Evolutionary conservation across 768 basidiomycete genomes (phyloP), one percentile per base, ranked within the genome.

Genomic region (Pisolithus sp.): DNA sequence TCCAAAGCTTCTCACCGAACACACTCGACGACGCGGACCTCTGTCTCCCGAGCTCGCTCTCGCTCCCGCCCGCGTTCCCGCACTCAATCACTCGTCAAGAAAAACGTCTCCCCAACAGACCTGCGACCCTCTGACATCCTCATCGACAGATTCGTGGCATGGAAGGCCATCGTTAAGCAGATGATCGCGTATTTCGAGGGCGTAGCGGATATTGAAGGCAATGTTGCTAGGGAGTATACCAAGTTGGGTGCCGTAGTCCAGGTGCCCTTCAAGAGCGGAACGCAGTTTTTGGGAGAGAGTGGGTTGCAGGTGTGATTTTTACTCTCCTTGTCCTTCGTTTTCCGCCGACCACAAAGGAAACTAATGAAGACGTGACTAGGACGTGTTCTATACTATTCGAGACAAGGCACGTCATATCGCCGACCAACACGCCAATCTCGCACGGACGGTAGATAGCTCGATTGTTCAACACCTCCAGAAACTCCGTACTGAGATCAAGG

Each of bases 401-500:
- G 93, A 97, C 77, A 93, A 92, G 70, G 93, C 93, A 0, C 86
- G 94, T 46, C 70, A 78, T 51, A 91, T 97, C 57, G 93, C 96
- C 0, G 96, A 98, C 71, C 91, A 95, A 50, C 94, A 98, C 62
- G 92, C 94, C 10, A 95, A 93, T 63, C 81, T 99, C 8, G 95
- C 94, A 2, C 83, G 93, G 30, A 98, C 96, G 6, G 88, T 99
- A 63, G 94, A 99, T 59, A 88, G 86, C 30, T 95, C 93, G 5
- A 97, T 98, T 62, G 95, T 99, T 2, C 93, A 97, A 67, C 96
- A 98, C 66, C 79, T 99, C 8, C 88, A 96, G 70, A 98, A 98
- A 69, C 79, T 98, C n/a, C 74, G 86, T 28, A 75, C 82, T 2
- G 96, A 99, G 69, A 93, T 99, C 68, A 98, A 97, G 71, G 95